Evolutionary conservation across 257 asterid species (phyloP).

Genomic region (Rubia yunnanensis): DNA sequence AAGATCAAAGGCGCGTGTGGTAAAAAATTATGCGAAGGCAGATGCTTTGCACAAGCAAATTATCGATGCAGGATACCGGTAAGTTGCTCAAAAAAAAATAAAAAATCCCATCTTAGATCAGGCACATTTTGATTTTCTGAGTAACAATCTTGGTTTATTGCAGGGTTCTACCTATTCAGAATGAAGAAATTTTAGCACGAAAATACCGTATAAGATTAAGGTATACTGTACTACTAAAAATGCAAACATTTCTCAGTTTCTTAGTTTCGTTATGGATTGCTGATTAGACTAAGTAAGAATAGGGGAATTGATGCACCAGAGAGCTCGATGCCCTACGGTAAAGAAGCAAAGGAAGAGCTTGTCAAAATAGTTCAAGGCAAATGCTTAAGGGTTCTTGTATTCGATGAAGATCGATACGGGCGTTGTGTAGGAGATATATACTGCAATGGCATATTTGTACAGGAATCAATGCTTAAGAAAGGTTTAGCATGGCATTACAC

Average conservation of each 20-base stretch:
- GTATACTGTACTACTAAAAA: constrained; percentile 20
- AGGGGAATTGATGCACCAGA: constrained; percentile 99
- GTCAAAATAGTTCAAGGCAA: constrained; percentile 54
- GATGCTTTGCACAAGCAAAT: constrained; percentile 68
- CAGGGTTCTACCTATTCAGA: constrained; percentile 53
- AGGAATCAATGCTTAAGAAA: constrained; percentile 91
- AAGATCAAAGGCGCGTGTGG: constrained; percentile 60
- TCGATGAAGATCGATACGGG: constrained; percentile 75
- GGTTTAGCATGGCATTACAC: constrained; percentile 90
- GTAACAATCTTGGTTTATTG: constrained; percentile 7
- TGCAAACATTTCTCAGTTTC: too few relatives aligned
- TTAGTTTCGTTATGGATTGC: neutral
- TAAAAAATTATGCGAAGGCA: constrained; percentile 50
- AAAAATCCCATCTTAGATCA: neutral
- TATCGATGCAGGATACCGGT: constrained; percentile 76
- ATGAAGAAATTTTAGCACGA: constrained; percentile 68
- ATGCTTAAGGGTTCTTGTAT: constrained; percentile 53
- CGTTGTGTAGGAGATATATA: constrained; percentile 77
- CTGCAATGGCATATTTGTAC: constrained; percentile 82
- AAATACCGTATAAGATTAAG: constrained; percentile 87
- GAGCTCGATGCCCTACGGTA: constrained; percentile 78
- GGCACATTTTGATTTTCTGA: neutral
- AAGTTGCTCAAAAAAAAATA: neutral
- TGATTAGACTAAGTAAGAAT: constrained; percentile 10
- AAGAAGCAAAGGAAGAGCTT: constrained; percentile 71